These are phyloP conservation scores for Pyropia haitanensis DNA, from an alignment of 23 red algal genomes.

Conservation along the genomic window DNA sequence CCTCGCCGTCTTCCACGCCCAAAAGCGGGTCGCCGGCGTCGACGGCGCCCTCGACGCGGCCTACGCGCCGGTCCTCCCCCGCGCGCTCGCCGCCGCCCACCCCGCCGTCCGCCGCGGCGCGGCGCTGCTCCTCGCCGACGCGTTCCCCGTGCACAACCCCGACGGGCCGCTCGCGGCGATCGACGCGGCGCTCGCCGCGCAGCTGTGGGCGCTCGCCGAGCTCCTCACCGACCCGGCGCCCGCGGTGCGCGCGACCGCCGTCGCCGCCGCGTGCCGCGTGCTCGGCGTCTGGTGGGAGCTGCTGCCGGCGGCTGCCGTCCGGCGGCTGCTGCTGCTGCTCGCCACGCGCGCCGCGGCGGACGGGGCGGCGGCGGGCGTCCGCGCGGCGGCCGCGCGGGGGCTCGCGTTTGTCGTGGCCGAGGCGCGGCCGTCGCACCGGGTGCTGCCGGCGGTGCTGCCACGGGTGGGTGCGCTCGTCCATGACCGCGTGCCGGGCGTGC, in stretches of 20 bases:
- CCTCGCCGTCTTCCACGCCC: conserved; percentile 44
- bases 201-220: conserved; percentile 23
- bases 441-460: conserved; percentile 17
- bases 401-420: conserved; percentile 18
- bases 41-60: conserved; percentile 30
- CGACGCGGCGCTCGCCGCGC: conserved; percentile 8
- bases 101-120: conserved; percentile 28
- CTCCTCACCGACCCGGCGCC: conserved; percentile 43
- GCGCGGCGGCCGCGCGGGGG: conserved; percentile 32
- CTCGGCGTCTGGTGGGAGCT: conserved; percentile 38
- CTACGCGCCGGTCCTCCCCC: conserved; percentile 27
- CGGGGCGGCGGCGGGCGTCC: conserved; percentile 16
- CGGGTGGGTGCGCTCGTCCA: conserved; percentile 23
- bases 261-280: conserved; percentile 28
- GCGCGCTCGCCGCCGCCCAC: conserved; percentile 30
- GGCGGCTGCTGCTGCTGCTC: conserved; percentile 39
- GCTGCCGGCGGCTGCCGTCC: conserved; percentile 8
- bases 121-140: conserved; percentile 37
- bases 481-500: conserved; percentile 28
- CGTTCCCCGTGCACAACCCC: conserved; percentile 54
- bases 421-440: conserved; percentile 14
- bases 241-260: conserved; percentile 22
- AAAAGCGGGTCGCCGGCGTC: conserved; percentile 25
- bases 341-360: conserved; percentile 27
- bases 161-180: conserved; percentile 11